Evolutionary conservation across 2,329 filamentous ascomycete genomes (phyloP).

Genomic region (Emericellopsis cladophorae): DNA sequence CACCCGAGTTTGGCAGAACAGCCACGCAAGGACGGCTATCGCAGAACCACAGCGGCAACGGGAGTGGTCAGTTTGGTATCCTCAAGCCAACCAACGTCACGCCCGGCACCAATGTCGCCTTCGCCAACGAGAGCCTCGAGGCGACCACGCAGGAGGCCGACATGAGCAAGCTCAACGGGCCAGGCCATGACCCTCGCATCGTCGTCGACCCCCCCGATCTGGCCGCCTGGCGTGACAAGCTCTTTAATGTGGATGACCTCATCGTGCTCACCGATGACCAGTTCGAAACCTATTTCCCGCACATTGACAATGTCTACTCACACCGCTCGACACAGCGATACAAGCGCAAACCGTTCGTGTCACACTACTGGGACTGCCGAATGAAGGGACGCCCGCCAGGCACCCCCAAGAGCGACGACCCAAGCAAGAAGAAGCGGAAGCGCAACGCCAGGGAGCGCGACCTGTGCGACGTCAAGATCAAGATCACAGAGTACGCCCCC

Average conservation of each 20-base stretch:
- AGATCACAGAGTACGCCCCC: constrained; percentile 69
- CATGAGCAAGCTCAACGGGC: constrained; percentile 14
- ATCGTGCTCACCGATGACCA: constrained; percentile 64
- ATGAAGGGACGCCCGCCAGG: constrained; percentile 69
- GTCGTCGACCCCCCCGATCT: constrained; percentile 56
- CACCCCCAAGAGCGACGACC: constrained; percentile 67
- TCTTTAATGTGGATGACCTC: constrained; percentile 64
- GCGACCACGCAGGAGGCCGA: constrained; percentile 9
- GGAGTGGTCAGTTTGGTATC: constrained; percentile 30
- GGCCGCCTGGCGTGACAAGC: constrained; percentile 53
- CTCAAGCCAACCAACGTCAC: constrained; percentile 18
- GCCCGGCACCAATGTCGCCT: constrained; percentile 10
- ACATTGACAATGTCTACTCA: constrained; percentile 76
- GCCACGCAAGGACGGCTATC: not conserved
- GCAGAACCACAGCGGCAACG: constrained; percentile 1
- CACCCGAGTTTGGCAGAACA: not conserved
- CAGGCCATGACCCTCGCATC: constrained; percentile 15
- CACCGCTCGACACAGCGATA: constrained; percentile 72
- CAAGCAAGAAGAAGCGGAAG: constrained; percentile 72
- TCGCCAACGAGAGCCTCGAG: constrained; percentile 1
- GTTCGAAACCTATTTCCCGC: constrained; percentile 73
- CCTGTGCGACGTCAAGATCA: constrained; percentile 79
- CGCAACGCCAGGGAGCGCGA: constrained; percentile 62
- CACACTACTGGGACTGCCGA: constrained; percentile 76
- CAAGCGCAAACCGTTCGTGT: constrained; percentile 72